phyloP scores from a whole-genome alignment of 768 basidiomycete species.

The Suillus cothurnatus region DNA sequence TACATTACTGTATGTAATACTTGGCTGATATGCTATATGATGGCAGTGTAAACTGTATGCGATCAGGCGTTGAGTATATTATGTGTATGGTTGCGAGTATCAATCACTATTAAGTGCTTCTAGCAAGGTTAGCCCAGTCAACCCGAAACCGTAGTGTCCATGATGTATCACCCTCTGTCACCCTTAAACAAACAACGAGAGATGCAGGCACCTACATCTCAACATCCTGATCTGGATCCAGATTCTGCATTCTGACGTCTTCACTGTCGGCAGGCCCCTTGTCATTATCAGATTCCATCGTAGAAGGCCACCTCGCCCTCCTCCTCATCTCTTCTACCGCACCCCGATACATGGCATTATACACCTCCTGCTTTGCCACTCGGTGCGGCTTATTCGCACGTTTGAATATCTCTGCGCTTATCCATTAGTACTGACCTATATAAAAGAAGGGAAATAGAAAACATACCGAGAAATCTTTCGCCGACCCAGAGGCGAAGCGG shows the following conservation, averaged over 20 bases:
- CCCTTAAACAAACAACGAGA: neutral
- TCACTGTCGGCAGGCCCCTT: neutral
- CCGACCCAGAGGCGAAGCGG: conserved; percentile 73
- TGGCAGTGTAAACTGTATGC: neutral
- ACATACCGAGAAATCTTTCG: conserved; percentile 64
- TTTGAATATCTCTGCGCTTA: conserved; percentile 53
- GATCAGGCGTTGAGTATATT: neutral
- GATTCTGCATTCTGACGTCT: neutral
- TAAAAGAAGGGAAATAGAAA: neutral
- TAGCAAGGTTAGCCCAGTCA: neutral
- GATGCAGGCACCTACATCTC: neutral
- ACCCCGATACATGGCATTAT: conserved; percentile 39
- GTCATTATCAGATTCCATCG: neutral
- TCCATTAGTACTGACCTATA: neutral
- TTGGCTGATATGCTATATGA: conserved; percentile 3
- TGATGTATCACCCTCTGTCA: neutral
- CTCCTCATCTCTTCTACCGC: conserved; percentile 23
- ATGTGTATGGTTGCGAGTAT: neutral
- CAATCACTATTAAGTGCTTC: conserved; percentile 1
- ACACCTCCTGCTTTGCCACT: conserved; percentile 46
- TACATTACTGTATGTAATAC: neutral
- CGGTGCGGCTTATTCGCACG: conserved; percentile 53
- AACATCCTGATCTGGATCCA: neutral
- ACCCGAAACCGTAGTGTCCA: neutral
- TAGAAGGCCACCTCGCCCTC: conserved; percentile 1